Evolutionary conservation across 2,329 filamentous ascomycete species (phyloP).

Genomic region (Fusarium longipes): DNA sequence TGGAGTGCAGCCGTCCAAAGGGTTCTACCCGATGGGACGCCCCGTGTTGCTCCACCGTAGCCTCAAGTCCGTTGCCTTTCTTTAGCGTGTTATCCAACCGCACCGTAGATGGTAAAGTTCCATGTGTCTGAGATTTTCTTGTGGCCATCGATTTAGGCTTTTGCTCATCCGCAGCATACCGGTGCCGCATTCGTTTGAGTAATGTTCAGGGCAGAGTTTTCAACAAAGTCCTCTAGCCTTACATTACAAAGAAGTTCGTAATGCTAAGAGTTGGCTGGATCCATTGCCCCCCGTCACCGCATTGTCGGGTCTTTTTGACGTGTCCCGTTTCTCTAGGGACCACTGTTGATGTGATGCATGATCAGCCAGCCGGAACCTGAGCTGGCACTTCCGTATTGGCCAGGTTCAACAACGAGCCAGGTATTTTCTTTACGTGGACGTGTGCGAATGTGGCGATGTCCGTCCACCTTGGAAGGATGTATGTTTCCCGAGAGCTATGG

Average conservation of each 20-base stretch:
- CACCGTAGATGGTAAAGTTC: slow-evolving; percentile 23
- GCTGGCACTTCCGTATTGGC: slow-evolving; percentile 34
- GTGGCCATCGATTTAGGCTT: slow-evolving; percentile 23
- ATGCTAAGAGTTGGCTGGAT: slow-evolving; percentile 6
- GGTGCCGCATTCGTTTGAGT: neutral
- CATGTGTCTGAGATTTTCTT: slow-evolving; percentile 7
- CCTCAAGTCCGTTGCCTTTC: slow-evolving; percentile 32
- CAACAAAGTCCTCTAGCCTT: neutral
- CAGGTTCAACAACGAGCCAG: slow-evolving; percentile 5
- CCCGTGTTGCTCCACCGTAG: slow-evolving; percentile 39
- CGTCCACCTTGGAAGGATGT: slow-evolving; percentile 25
- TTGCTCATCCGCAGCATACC: slow-evolving; percentile 20
- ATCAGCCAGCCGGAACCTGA: slow-evolving; percentile 31
- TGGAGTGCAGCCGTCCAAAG: slow-evolving; percentile 43
- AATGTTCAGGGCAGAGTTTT: slow-evolving; percentile 12
- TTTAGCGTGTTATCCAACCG: slow-evolving; percentile 31
- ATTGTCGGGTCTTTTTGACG: slow-evolving; percentile 31
- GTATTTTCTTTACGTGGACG: slow-evolving; percentile 29
- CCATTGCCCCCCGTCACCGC: slow-evolving; percentile 22
- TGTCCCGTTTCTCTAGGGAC: slow-evolving; percentile 25
- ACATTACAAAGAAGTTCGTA: slow-evolving; percentile 4
- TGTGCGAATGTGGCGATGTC: slow-evolving; percentile 42
- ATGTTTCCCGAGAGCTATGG: slow-evolving; percentile 28
- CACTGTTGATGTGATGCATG: slow-evolving; percentile 23
- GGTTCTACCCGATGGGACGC: slow-evolving; percentile 48